A percentile compares a stretch with the other conserved stretches of the same genome.
These are phyloP conservation scores for Fraxinus albicans DNA, from an alignment of 305 asterid genomes.

Conservation along the genomic window DNA sequence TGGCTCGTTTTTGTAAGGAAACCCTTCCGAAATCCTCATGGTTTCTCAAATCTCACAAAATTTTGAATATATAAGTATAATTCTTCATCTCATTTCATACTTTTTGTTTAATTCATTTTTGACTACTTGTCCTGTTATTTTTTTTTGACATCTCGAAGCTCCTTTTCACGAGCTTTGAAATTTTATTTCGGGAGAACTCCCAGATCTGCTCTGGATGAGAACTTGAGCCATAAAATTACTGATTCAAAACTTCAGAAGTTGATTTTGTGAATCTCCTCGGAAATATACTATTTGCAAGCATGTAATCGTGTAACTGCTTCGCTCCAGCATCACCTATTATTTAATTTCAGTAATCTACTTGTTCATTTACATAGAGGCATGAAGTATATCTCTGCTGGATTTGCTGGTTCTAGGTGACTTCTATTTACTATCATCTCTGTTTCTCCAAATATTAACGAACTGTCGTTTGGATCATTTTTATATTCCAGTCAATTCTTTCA, in stretches of 20 bases:
- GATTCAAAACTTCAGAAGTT: slow-evolving; percentile 13
- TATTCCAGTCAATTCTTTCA: slow-evolving; percentile 8
- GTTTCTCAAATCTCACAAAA: background rate
- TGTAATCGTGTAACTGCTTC: background rate
- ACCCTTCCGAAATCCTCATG: slow-evolving; percentile 10
- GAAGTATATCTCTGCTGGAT: slow-evolving; percentile 1
- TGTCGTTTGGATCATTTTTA: slow-evolving; percentile 26
- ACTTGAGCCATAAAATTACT: slow-evolving; percentile 17
- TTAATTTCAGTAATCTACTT: background rate
- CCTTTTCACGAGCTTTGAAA: slow-evolving; percentile 7
- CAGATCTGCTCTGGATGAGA: slow-evolving; percentile 20
- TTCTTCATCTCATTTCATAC: slow-evolving; percentile 3
- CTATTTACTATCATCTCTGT: slow-evolving; percentile 5
- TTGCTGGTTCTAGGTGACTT: slow-evolving; percentile 6
- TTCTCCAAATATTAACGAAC: slow-evolving; percentile 18
- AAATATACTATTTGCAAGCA: background rate
- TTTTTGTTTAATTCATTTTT: slow-evolving; percentile 3
- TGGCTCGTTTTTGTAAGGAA: slow-evolving; percentile 28
- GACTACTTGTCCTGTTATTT: background rate
- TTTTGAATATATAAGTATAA: slow-evolving; percentile 8
- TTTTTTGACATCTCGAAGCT: slow-evolving; percentile 8
- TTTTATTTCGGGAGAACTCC: slow-evolving; percentile 1
- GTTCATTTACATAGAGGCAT: background rate
- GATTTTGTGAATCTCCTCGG: slow-evolving; percentile 8
- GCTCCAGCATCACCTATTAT: slow-evolving; percentile 12